Evolutionary conservation across 1,139 yeast species (phyloP).

Genomic region (Candida sanyaensis): DNA sequence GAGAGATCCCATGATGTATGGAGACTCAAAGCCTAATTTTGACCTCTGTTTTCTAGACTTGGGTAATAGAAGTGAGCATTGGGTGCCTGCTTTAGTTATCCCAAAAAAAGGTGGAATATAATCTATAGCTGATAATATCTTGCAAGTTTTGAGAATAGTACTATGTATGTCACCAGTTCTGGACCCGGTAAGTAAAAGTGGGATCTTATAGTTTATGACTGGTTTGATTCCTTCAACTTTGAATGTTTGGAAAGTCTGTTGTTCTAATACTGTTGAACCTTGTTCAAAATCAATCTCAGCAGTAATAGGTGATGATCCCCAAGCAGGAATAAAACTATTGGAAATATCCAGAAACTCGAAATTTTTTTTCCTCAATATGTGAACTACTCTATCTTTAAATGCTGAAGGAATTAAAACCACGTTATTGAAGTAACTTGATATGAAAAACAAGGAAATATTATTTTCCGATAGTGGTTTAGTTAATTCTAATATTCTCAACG

Average conservation of each 20-base stretch:
- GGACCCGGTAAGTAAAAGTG: slow-evolving; percentile 62
- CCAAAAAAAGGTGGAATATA: slow-evolving; percentile 55
- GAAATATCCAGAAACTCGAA: slow-evolving; percentile 48
- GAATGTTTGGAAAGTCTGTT: slow-evolving; percentile 44
- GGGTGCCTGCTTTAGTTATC: slow-evolving; percentile 54
- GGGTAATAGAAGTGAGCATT: slow-evolving; percentile 58
- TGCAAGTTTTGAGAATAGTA: slow-evolving; percentile 39
- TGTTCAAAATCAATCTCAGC: slow-evolving; percentile 5
- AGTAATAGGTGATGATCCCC: slow-evolving; percentile 1
- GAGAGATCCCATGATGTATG: slow-evolving; percentile 54
- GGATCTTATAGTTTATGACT: slow-evolving; percentile 36
- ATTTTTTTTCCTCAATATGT: slow-evolving; percentile 42
- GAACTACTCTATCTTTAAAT: slow-evolving; percentile 45
- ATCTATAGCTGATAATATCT: slow-evolving; percentile 26
- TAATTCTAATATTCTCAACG: slow-evolving; percentile 56
- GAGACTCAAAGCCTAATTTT: slow-evolving; percentile 43
- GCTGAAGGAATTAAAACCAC: slow-evolving; percentile 60
- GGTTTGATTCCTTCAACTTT: slow-evolving; percentile 45
- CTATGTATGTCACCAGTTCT: slow-evolving; percentile 48
- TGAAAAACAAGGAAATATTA: slow-evolving; percentile 59
- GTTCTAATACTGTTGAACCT: slow-evolving; percentile 22
- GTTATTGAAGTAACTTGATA: slow-evolving; percentile 67
- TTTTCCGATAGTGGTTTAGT: slow-evolving; percentile 63
- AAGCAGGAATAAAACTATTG: slow-evolving; percentile 29
- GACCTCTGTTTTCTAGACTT: slow-evolving; percentile 36